Evolutionary conservation across 75 land plant species (phyloP).

Genomic region (Cupressus sempervirens): DNA sequence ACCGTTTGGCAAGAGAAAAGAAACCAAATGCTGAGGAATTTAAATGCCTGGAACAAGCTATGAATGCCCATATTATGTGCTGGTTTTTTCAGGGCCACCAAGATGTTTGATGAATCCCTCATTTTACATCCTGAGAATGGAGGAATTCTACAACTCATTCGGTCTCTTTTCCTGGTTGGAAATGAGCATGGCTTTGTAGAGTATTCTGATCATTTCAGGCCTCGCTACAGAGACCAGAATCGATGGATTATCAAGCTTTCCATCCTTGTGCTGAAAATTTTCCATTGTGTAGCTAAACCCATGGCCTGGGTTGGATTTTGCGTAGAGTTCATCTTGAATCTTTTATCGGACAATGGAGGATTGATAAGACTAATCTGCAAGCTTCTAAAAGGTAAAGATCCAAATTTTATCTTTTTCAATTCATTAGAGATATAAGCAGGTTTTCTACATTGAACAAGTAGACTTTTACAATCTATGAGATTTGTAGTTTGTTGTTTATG

Average conservation of each 20-base stretch:
- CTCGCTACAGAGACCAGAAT: constrained; percentile 11
- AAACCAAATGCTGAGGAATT: background rate
- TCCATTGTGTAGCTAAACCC: constrained; percentile 34
- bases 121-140: constrained; percentile 15
- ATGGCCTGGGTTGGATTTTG: constrained; percentile 33
- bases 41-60: background rate
- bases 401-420: background rate
- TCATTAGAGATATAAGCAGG: too few species aligned
- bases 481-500: too few species aligned
- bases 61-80: background rate
- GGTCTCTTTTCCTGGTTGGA: background rate
- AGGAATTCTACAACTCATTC: background rate
- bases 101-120: constrained; percentile 4
- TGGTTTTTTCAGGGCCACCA: background rate
- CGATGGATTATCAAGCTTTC: constrained; percentile 60
- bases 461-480: too few species aligned
- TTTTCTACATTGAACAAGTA: too few species aligned
- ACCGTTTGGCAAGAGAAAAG: background rate
- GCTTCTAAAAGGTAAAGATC: constrained; percentile 31
- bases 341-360: constrained; percentile 40
- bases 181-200: background rate
- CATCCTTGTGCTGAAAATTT: constrained; percentile 31
- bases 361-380: constrained; percentile 29
- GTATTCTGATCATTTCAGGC: background rate
- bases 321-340: constrained; percentile 46